These are phyloP conservation scores for Mycena sp. DNA, from an alignment of 1,284 basidiomycete species.

Conservation along the genomic window DNA sequence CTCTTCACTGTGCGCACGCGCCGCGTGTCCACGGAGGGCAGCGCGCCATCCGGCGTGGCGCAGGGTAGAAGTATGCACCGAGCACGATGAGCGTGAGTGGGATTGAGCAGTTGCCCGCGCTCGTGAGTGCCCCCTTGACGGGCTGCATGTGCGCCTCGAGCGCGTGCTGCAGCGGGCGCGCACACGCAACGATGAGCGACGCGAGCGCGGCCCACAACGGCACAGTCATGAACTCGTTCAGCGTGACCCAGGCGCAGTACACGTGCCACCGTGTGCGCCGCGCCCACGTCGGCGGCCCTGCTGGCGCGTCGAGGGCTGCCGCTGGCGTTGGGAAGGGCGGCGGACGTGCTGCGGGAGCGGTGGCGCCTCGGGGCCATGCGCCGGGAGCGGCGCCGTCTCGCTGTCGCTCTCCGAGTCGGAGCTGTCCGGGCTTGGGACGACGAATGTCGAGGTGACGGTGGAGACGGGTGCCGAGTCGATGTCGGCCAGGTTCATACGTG, in stretches of 20 bases:
- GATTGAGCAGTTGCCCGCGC: slow-evolving; percentile 85
- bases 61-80: slow-evolving; percentile 88
- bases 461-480: too few species aligned
- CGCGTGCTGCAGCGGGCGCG: slow-evolving; percentile 77
- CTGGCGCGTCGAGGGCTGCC: too few species aligned
- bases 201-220: slow-evolving; percentile 85
- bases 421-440: slow-evolving; percentile 20
- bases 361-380: not conserved
- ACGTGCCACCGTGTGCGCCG: slow-evolving; percentile 45
- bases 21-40: not conserved
- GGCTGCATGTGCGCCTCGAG: slow-evolving; percentile 72
- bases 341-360: slow-evolving; percentile 29
- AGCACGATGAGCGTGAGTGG: slow-evolving; percentile 92
- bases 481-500: too few species aligned
- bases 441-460: too few species aligned
- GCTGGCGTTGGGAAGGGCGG: slow-evolving; percentile 3
- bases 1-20: slow-evolving; percentile 4
- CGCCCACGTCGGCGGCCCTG: slow-evolving; percentile 34
- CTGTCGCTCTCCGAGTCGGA: slow-evolving; percentile 39
- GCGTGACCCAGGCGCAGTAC: slow-evolving; percentile 45
- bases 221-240: slow-evolving; percentile 88
- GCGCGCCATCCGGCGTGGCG: slow-evolving; percentile 36
- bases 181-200: slow-evolving; percentile 85
- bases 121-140: slow-evolving; percentile 76
- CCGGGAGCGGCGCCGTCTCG: slow-evolving; percentile 5